Evolutionary conservation across 1,284 basidiomycete genomes (phyloP).

Genomic region (Peniophora sp.): DNA sequence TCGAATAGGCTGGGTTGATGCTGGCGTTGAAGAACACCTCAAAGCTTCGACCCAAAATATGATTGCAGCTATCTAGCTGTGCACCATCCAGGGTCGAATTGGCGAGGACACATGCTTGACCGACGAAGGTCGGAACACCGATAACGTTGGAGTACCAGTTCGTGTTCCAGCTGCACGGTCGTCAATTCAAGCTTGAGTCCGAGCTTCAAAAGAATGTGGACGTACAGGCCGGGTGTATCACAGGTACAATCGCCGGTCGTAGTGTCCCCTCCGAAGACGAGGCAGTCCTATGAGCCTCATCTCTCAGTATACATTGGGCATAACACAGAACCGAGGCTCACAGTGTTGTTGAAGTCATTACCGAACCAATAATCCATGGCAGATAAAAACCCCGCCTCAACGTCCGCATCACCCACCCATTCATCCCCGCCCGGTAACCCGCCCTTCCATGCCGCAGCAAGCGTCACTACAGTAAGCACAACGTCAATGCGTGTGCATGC

Average conservation of each 20-base stretch:
- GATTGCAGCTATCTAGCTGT: slow-evolving; percentile 38
- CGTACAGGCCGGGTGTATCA: slow-evolving; percentile 36
- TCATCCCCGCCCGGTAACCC: slow-evolving; percentile 30
- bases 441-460: slow-evolving; percentile 55
- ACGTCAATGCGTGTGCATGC: not conserved
- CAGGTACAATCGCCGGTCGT: slow-evolving; percentile 44
- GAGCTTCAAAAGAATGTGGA: too few species aligned
- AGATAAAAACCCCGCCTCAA: slow-evolving; percentile 33
- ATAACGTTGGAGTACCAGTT: slow-evolving; percentile 71
- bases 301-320: too few species aligned
- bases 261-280: slow-evolving; percentile 27
- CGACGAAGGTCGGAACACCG: slow-evolving; percentile 45
- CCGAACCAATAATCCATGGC: slow-evolving; percentile 62
- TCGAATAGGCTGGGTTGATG: slow-evolving; percentile 27
- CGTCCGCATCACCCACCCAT: slow-evolving; percentile 28
- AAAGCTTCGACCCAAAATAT: slow-evolving; percentile 30
- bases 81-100: slow-evolving; percentile 31
- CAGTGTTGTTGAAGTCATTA: slow-evolving; percentile 45
- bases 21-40: too few species aligned
- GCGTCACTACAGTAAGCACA: slow-evolving; percentile 20
- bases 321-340: slow-evolving; percentile 3
- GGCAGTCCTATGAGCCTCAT: too few species aligned
- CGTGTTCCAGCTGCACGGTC: slow-evolving; percentile 38
- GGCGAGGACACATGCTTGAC: slow-evolving; percentile 52
- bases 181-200: too few species aligned